Evolutionary conservation across 2,329 filamentous ascomycete species (phyloP).

Genomic region (Hypoxylon sp.): DNA sequence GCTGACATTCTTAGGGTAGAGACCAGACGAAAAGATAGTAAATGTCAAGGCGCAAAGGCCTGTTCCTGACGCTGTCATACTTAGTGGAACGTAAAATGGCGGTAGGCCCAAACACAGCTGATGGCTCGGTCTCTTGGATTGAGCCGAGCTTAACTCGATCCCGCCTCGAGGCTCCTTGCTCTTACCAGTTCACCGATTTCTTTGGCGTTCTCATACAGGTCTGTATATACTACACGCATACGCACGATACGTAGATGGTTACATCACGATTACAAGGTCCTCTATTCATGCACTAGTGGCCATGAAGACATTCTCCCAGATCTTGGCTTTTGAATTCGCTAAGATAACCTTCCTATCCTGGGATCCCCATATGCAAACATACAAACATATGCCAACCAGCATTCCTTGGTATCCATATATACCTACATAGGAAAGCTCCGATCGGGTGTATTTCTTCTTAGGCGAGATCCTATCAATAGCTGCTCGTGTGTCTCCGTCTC

Average conservation of each 20-base stretch:
- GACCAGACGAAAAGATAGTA: too few species aligned
- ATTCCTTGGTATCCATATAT: background rate
- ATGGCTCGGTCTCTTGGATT: background rate
- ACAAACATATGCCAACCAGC: background rate
- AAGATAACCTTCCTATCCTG: constrained; percentile 34
- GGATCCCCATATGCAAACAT: constrained; percentile 2
- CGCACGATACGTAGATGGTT: constrained; percentile 9
- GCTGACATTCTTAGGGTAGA: too few species aligned
- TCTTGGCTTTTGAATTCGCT: constrained; percentile 18
- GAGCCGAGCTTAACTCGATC: background rate
- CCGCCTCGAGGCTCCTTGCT: background rate
- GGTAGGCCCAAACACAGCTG: background rate
- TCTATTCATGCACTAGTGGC: background rate
- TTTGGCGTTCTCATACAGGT: background rate
- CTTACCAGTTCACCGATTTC: background rate
- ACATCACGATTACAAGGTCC: constrained; percentile 21
- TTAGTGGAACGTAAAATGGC: background rate
- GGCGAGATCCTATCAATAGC: background rate
- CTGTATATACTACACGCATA: background rate
- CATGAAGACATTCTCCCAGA: background rate
- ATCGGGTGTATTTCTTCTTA: background rate
- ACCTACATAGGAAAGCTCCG: background rate
- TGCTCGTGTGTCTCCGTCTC: constrained; percentile 2
- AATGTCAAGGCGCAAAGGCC: too few species aligned
- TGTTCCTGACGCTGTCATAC: background rate